phyloP scores from a whole-genome alignment of 2,329 filamentous ascomycete species.

The Westerdykella ornata region DNA sequence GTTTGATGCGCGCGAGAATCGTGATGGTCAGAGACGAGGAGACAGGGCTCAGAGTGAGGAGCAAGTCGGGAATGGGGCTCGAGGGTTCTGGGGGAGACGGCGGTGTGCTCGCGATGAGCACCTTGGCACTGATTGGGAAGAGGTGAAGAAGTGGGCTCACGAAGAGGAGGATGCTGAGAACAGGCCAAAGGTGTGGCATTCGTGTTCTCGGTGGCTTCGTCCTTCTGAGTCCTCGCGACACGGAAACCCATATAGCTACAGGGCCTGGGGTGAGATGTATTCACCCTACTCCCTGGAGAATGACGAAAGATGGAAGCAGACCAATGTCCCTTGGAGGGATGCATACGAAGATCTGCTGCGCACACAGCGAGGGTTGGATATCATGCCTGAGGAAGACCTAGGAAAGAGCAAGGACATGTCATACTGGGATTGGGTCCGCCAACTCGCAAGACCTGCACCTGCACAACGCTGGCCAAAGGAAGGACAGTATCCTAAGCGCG shows the following conservation, averaged over 20 bases:
- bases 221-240: no score
- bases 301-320: constrained; percentile 34
- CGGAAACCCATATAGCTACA: constrained; percentile 7
- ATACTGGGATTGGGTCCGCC: constrained; percentile 11
- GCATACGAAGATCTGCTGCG: constrained; percentile 55
- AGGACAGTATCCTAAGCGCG: constrained; percentile 9
- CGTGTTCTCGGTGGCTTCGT: no score
- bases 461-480: neutral
- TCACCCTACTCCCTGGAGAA: constrained; percentile 51
- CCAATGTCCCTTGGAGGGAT: constrained; percentile 46
- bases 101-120: neutral
- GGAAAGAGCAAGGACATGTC: constrained; percentile 8
- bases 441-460: constrained; percentile 5
- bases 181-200: constrained; percentile 5
- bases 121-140: constrained; percentile 3
- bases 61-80: constrained; percentile 2
- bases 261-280: constrained; percentile 33
- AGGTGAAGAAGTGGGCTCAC: constrained; percentile 4
- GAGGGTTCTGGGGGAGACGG: no score
- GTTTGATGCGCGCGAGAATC: constrained; percentile 14
- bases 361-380: constrained; percentile 22
- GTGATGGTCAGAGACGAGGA: neutral
- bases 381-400: constrained; percentile 10
- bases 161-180: constrained; percentile 2
- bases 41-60: neutral